Evolutionary conservation across 495 filamentous ascomycete genomes (phyloP).

Genomic region (Staphylotrichum tortipilum): DNA sequence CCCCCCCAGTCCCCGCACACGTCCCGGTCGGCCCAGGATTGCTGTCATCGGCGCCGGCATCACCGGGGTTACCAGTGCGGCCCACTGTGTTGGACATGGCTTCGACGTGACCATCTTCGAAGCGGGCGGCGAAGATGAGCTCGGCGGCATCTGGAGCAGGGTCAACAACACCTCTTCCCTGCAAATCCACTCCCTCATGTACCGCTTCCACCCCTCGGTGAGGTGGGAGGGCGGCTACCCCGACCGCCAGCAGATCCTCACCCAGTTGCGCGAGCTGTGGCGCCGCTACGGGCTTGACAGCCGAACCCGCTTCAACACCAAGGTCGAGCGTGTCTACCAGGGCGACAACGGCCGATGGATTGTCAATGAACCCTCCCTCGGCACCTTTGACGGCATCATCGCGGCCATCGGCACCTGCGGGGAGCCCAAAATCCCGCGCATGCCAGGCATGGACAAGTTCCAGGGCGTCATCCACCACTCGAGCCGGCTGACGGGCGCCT

Average conservation of each 20-base stretch:
- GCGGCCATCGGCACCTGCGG: slow-evolving; percentile 73
- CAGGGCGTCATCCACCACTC: slow-evolving; percentile 64
- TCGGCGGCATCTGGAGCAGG: slow-evolving; percentile 75
- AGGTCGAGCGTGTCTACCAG: slow-evolving; percentile 58
- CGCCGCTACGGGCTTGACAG: slow-evolving; percentile 61
- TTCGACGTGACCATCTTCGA: slow-evolving; percentile 78
- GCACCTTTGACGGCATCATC: slow-evolving; percentile 69
- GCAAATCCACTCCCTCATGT: slow-evolving; percentile 81
- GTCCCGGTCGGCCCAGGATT: slow-evolving; percentile 52
- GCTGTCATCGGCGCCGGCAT: slow-evolving; percentile 79
- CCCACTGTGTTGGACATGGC: slow-evolving; percentile 80
- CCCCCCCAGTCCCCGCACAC: slow-evolving; percentile 51
- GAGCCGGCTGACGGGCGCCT: slow-evolving; percentile 54
- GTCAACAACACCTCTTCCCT: slow-evolving; percentile 78
- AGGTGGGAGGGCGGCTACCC: slow-evolving; percentile 68
- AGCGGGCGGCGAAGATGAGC: slow-evolving; percentile 47
- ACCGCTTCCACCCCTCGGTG: slow-evolving; percentile 77
- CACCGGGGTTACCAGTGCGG: slow-evolving; percentile 72
- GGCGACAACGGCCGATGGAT: slow-evolving; percentile 67
- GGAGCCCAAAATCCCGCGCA: slow-evolving; percentile 59
- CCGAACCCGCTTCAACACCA: slow-evolving; percentile 63
- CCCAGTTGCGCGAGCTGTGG: slow-evolving; percentile 64
- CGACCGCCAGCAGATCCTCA: slow-evolving; percentile 60
- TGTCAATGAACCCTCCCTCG: slow-evolving; percentile 57
- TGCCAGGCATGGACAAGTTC: slow-evolving; percentile 59